Percentiles rank a stretch among this genome's conserved stretches.
Evolutionary conservation across 441 rosid species (phyloP).

Genomic region (Gossypium schwendimanii): DNA sequence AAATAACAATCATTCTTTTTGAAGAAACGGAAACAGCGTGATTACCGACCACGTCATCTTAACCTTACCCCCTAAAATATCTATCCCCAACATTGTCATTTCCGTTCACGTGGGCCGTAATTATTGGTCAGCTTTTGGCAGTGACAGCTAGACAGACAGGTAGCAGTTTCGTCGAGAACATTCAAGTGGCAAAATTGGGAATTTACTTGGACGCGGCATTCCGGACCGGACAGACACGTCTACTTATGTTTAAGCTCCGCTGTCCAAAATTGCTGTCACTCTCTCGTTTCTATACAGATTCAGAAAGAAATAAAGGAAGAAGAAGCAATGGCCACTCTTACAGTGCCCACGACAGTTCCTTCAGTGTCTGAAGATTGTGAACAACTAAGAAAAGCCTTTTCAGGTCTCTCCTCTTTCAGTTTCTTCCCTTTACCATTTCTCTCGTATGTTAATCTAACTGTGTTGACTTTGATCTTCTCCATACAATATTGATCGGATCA

Average conservation of each 20-base stretch:
- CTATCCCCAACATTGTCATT: not conserved
- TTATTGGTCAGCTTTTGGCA: not conserved
- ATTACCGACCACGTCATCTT: not conserved
- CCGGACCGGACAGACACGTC: not conserved
- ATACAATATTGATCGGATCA: not conserved
- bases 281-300: not conserved
- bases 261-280: not conserved
- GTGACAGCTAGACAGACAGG: not conserved
- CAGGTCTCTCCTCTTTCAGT: slow-evolving; percentile 34
- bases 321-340: slow-evolving; percentile 47
- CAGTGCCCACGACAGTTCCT: slow-evolving; percentile 48
- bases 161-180: not conserved
- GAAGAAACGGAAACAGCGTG: not conserved
- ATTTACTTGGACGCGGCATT: not conserved
- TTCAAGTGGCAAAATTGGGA: not conserved
- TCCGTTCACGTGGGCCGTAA: not conserved
- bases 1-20: not conserved
- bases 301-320: not conserved
- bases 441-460: not conserved
- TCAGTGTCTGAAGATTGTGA: slow-evolving; percentile 66
- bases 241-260: not conserved
- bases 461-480: not conserved
- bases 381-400: slow-evolving; percentile 69
- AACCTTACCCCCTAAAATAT: not conserved
- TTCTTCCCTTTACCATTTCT: not conserved